Evolutionary conservation across 2,329 filamentous ascomycete species (phyloP).

Genomic region (Neopestalotiopsis sp.): DNA sequence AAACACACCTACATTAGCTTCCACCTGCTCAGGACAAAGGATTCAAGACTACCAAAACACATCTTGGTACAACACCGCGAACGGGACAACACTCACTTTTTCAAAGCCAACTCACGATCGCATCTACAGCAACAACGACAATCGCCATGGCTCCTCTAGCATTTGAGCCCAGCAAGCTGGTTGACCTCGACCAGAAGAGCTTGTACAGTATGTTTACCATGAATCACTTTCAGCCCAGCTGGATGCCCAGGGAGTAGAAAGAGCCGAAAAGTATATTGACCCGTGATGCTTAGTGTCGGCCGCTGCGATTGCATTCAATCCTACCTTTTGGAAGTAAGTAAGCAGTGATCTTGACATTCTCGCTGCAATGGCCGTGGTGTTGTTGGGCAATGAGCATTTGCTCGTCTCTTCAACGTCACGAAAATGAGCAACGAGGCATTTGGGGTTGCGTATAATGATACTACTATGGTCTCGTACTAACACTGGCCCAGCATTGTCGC

Average conservation of each 20-base stretch:
- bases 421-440: background rate
- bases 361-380: background rate
- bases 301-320: conserved; percentile 88
- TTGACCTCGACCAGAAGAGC: conserved; percentile 72
- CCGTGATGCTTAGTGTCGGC: conserved; percentile 68
- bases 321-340: conserved; percentile 98
- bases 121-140: conserved; percentile 30
- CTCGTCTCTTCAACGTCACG: background rate
- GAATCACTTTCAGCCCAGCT: background rate
- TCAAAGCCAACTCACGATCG: background rate
- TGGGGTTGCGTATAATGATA: background rate
- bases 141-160: conserved; percentile 44
- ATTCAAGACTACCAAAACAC: background rate
- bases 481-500: conserved; percentile 72
- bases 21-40: background rate
- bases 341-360: background rate
- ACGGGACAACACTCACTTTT: background rate
- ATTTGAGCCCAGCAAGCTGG: conserved; percentile 47
- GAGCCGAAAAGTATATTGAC: background rate
- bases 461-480: conserved; percentile 37
- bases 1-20: background rate
- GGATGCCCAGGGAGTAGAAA: background rate
- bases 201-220: conserved; percentile 61
- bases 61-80: background rate
- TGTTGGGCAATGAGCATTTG: background rate